Conservation (phyloP, 2,329 filamentous ascomycete species). For the Venturia oleaginea region DNA sequence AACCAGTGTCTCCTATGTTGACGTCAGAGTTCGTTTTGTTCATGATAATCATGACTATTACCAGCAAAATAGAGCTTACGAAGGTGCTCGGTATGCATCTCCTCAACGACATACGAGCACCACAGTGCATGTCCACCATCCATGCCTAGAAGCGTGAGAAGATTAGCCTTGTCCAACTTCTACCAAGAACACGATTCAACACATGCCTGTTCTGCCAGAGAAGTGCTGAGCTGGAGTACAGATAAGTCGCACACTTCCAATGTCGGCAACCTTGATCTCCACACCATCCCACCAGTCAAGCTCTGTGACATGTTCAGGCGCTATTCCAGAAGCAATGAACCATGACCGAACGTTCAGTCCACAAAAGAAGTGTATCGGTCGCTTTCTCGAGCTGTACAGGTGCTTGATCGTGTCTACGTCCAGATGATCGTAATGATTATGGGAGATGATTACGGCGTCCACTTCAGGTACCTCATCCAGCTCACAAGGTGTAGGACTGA, state of each 20-base stretch:
- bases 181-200: neutral
- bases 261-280: constrained; percentile 23
- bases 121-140: constrained; percentile 32
- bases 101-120: constrained; percentile 39
- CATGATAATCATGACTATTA: neutral
- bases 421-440: constrained; percentile 45
- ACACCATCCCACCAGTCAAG: constrained; percentile 44
- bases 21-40: neutral
- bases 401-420: constrained; percentile 37
- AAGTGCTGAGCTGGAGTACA: constrained; percentile 42
- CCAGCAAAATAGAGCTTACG: constrained; percentile 34
- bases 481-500: constrained; percentile 42
- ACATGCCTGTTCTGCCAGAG: constrained; percentile 30
- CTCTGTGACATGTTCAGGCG: constrained; percentile 34
- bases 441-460: constrained; percentile 44
- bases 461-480: constrained; percentile 42
- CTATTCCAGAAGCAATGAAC: constrained; percentile 28
- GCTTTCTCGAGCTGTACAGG: constrained; percentile 30
- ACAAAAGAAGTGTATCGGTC: constrained; percentile 34
- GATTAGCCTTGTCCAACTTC: constrained; percentile 21
- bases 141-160: constrained; percentile 17
- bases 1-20: constrained; percentile 38
- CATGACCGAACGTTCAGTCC: constrained; percentile 32
- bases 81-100: constrained; percentile 12
- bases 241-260: constrained; percentile 33